Percentiles rank a stretch among this genome's conserved stretches.
phyloP scores from a whole-genome alignment of 331 rosid genomes.

The Prunus yedoensis region DNA sequence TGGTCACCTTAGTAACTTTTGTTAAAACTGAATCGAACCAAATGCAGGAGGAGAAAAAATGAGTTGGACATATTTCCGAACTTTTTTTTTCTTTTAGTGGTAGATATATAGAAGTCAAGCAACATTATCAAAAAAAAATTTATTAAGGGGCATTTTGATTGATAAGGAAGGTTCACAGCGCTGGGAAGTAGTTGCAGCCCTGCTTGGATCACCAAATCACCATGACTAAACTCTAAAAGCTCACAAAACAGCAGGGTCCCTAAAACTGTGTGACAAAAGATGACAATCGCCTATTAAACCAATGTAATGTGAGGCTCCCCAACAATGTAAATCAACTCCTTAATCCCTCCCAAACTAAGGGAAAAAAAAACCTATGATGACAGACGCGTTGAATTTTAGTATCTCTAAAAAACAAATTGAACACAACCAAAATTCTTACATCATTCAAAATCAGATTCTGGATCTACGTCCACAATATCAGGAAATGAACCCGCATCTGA shows the following conservation, averaged over 20 bases:
- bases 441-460: slow-evolving; percentile 48
- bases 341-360: neutral
- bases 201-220: slow-evolving; percentile 40
- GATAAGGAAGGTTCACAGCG: slow-evolving; percentile 64
- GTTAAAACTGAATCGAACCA: too few species aligned
- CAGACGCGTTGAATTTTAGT: neutral
- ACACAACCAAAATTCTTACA: neutral
- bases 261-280: neutral
- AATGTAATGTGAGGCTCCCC: neutral
- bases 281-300: too few species aligned
- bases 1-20: too few species aligned
- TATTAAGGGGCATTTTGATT: slow-evolving; percentile 24
- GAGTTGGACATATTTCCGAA: too few species aligned
- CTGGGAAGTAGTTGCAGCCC: slow-evolving; percentile 67
- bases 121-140: too few species aligned
- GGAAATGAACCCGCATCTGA: slow-evolving; percentile 46
- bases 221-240: too few species aligned
- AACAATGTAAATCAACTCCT: neutral
- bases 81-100: too few species aligned
- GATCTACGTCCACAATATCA: slow-evolving; percentile 54
- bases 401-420: neutral
- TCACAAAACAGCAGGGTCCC: too few species aligned
- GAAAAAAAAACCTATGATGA: too few species aligned
- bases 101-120: too few species aligned
- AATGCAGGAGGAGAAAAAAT: too few species aligned